Base-by-base conservation (phyloP, 2,329 filamentous ascomycete species). In the Exophiala oligosperma region DNA sequence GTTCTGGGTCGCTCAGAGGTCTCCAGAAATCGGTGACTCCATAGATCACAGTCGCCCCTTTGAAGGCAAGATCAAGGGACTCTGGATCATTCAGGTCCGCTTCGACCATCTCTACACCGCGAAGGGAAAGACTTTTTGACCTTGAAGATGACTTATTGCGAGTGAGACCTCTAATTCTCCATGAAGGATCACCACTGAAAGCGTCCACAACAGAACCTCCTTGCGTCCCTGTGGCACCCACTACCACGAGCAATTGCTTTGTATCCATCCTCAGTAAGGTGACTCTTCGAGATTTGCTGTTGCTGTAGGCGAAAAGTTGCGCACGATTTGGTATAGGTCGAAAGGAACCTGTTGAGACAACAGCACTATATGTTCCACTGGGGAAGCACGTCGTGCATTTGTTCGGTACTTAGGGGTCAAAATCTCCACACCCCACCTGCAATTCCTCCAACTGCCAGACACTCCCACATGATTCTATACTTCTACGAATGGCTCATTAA, bases 1-100 rank as follows among this genome's bases (percentile, higher is more conserved):
- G 54, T 2, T 76, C 78, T 0, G 74, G 71, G 1, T 74, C 71
- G 66, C 77, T 76, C 65, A 82, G 81, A 2, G 77, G 74, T 55
- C 80, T 76, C 77, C 78, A 84, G 69, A 80, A 84, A 61, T 84
- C 76, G 0, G 82, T 85, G 51, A 82, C 78, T 58, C 75, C 74
- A 68, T 84, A 84, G 59, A 85, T 81, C 55, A 77, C 66, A 57
- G 78, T 76, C 21, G 80, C 80, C 6, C 75, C 77, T 2, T 60
- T 7, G 51, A 74, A 74, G 4, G 72, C 72, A 8, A 26, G 29
- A 4, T 46, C 54, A 1, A 75, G 66, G 1, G 71, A 69, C 7
- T 23, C 38, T 5, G 60, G 6, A 47, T 73, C 69, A 49, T 71
- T 55, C 3, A 73, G 63, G 48, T 74, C 64, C 0, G 65, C 72